A percentile compares a stretch with the other conserved stretches of the same genome.
These are phyloP conservation scores for Verticillium tricorpus DNA, from an alignment of 2,329 filamentous ascomycete genomes.

Conservation along the genomic window DNA sequence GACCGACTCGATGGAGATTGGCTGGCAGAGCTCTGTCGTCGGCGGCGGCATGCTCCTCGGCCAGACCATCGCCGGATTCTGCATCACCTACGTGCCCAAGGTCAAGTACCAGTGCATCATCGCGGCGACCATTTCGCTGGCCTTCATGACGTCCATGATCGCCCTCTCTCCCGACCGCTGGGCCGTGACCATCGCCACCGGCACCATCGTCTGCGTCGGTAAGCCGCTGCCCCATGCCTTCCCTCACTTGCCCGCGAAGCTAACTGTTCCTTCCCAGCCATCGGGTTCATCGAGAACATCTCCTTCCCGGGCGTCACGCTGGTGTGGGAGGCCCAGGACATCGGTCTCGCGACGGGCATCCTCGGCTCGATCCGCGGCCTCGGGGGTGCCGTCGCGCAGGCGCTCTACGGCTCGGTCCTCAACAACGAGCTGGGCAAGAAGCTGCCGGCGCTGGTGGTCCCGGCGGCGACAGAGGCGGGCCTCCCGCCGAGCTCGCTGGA, in stretches of 20 bases:
- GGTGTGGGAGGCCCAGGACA: constrained; percentile 41
- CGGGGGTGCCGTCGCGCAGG: constrained; percentile 31
- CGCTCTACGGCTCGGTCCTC: constrained; percentile 31
- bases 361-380: constrained; percentile 40
- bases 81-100: constrained; percentile 29
- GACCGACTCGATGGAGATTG: constrained; percentile 29
- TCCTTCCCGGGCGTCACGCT: constrained; percentile 38
- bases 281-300: constrained; percentile 34
- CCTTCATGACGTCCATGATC: constrained; percentile 27
- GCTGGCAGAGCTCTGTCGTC: constrained; percentile 35
- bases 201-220: constrained; percentile 21
- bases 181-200: constrained; percentile 25
- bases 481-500: constrained; percentile 26
- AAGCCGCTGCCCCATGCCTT: background rate
- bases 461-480: constrained; percentile 28
- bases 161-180: constrained; percentile 21
- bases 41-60: constrained; percentile 37
- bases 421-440: constrained; percentile 28
- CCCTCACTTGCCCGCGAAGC: background rate
- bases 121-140: constrained; percentile 23
- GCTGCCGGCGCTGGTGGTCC: constrained; percentile 26
- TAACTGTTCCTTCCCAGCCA: constrained; percentile 13
- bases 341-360: constrained; percentile 37
- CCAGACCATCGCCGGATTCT: constrained; percentile 29
- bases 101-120: constrained; percentile 29